These are phyloP conservation scores for Chloromonas sp. DNA, from an alignment of 163 green algal species.

Conservation along the genomic window DNA sequence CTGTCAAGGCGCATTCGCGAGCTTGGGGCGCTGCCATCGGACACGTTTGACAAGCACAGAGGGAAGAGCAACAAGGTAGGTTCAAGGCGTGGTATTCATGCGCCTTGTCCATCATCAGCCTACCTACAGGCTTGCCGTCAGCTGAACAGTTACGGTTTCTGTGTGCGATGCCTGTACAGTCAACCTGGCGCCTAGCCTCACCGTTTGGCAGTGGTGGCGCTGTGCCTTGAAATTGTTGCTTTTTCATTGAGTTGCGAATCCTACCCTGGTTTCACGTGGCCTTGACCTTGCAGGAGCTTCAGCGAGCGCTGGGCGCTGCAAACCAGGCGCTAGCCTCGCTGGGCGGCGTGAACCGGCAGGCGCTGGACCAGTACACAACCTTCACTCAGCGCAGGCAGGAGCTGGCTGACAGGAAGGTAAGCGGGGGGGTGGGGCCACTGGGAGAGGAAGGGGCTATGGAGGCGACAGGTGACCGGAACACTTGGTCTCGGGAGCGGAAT, in stretches of 20 bases:
- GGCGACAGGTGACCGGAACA: not conserved
- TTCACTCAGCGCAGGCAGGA: slow-evolving; percentile 88
- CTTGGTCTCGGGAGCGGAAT: not conserved
- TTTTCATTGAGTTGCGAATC: no score
- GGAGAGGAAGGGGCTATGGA: not conserved
- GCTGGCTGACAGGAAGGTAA: slow-evolving; percentile 39
- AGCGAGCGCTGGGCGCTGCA: slow-evolving; percentile 53
- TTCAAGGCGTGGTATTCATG: not conserved
- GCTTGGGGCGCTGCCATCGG: slow-evolving; percentile 81
- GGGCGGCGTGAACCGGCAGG: slow-evolving; percentile 90
- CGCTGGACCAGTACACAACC: slow-evolving; percentile 89
- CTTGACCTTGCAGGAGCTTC: slow-evolving; percentile 43
- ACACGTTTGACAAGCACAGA: slow-evolving; percentile 84
- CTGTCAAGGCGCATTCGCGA: slow-evolving; percentile 81
- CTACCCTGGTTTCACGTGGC: no score
- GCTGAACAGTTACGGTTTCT: not conserved
- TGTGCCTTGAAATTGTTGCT: not conserved
- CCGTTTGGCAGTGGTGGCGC: not conserved
- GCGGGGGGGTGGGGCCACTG: not conserved
- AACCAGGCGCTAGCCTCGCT: slow-evolving; percentile 65
- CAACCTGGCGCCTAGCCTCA: not conserved
- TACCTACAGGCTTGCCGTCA: not conserved
- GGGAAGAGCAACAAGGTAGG: slow-evolving; percentile 49
- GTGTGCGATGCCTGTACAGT: not conserved
- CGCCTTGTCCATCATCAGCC: not conserved